phyloP scores from a whole-genome alignment of 257 asterid species.

The Scutellaria baicalensis region DNA sequence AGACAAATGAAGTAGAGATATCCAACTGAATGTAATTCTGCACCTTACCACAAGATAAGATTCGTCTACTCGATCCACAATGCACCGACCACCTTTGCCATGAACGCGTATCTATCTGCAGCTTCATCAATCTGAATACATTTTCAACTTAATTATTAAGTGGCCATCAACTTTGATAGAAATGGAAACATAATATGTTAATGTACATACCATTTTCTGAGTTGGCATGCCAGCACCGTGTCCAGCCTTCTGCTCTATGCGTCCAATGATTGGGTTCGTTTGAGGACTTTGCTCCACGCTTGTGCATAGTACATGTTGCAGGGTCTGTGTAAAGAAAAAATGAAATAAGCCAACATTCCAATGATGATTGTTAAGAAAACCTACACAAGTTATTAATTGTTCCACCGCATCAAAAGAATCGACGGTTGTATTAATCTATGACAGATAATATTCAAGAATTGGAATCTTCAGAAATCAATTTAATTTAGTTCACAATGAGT shows the following conservation, averaged over 20 bases:
- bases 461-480: neutral
- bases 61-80: constrained; percentile 48
- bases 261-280: constrained; percentile 68
- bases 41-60: neutral
- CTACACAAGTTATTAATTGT: neutral
- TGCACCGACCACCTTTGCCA: constrained; percentile 66
- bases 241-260: constrained; percentile 87
- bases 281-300: constrained; percentile 64
- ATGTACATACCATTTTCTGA: constrained; percentile 56
- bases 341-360: neutral
- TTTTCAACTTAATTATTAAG: neutral
- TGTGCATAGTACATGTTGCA: constrained; percentile 74
- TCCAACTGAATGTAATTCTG: too few relatives aligned
- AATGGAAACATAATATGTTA: neutral
- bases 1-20: too few relatives aligned
- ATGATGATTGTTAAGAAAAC: neutral
- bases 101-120: constrained; percentile 68
- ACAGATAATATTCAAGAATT: neutral
- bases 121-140: constrained; percentile 60
- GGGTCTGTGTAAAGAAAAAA: constrained; percentile 44
- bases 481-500: neutral
- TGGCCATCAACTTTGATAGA: neutral
- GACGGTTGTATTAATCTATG: neutral
- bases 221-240: constrained; percentile 96
- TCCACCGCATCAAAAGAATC: neutral